Evolutionary conservation across 106 monocot species (phyloP).

Genomic region (Dendrobium chrysotoxum): DNA sequence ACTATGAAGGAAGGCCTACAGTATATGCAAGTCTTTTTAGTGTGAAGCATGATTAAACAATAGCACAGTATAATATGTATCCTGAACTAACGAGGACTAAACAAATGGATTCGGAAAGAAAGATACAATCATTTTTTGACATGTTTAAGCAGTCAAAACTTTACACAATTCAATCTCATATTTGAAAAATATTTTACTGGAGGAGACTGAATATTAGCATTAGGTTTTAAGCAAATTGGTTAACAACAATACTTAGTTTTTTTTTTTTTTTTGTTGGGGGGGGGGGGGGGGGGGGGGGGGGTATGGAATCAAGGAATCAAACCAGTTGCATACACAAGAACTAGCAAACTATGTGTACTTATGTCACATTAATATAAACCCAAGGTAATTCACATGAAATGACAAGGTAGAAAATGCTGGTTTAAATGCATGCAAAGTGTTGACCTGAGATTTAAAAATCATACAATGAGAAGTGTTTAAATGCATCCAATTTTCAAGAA

Average conservation of each 20-base stretch:
- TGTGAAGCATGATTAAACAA: too few relatives aligned
- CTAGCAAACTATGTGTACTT: background rate
- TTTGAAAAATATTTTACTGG: background rate
- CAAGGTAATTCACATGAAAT: background rate
- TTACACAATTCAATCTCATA: background rate
- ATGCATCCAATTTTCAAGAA: background rate
- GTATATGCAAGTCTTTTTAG: too few relatives aligned
- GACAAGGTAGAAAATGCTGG: background rate
- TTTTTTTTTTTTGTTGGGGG: background rate
- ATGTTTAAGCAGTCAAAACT: background rate
- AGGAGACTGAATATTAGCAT: background rate
- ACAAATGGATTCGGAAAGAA: background rate
- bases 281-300: too few relatives aligned
- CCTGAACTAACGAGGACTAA: background rate
- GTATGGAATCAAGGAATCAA: background rate
- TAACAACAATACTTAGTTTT: background rate
- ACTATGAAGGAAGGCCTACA: too few relatives aligned
- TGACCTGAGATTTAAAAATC: background rate
- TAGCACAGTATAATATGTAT: background rate
- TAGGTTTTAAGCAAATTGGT: background rate
- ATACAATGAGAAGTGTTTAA: background rate
- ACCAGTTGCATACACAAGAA: background rate
- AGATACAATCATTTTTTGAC: background rate
- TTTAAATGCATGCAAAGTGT: background rate
- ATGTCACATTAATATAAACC: background rate